Evolutionary conservation across 805 yeast genomes (phyloP).

Genomic region (Metschnikowia reukaufii): DNA sequence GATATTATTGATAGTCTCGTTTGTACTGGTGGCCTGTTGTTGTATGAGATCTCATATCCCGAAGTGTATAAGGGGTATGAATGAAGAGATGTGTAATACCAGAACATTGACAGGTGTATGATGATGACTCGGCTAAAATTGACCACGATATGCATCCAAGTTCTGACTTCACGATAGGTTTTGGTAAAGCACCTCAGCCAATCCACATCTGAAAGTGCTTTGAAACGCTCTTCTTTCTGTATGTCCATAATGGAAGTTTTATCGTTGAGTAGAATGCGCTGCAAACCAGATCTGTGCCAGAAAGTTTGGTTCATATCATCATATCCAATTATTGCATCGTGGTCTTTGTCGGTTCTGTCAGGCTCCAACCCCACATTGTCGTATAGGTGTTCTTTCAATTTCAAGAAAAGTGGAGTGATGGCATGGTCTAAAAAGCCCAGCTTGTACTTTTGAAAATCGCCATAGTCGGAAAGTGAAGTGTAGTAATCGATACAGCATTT

Average conservation of each 20-base stretch:
- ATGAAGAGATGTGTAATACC: conserved; percentile 74
- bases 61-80: conserved; percentile 66
- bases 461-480: conserved; percentile 43
- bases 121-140: conserved; percentile 80
- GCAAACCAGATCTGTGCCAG: conserved; percentile 76
- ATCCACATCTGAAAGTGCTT: conserved; percentile 49
- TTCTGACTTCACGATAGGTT: conserved; percentile 92
- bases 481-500: conserved; percentile 75
- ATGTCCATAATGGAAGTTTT: conserved; percentile 51
- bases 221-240: conserved; percentile 56
- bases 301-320: conserved; percentile 88
- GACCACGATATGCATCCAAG: conserved; percentile 94
- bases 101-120: conserved; percentile 68
- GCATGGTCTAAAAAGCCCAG: conserved; percentile 58
- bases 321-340: conserved; percentile 71
- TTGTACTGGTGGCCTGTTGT: conserved; percentile 62
- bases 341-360: conserved; percentile 58
- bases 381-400: conserved; percentile 55
- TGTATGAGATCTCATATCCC: conserved; percentile 49
- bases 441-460: conserved; percentile 24
- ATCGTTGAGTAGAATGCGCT: conserved; percentile 49
- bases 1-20: conserved; percentile 59
- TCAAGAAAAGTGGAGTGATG: conserved; percentile 73
- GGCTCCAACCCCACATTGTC: conserved; percentile 43
- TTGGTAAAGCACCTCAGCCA: conserved; percentile 81